Evolutionary conservation across 805 yeast species (phyloP).

Genomic region (Metschnikowia drakensbergensis): DNA sequence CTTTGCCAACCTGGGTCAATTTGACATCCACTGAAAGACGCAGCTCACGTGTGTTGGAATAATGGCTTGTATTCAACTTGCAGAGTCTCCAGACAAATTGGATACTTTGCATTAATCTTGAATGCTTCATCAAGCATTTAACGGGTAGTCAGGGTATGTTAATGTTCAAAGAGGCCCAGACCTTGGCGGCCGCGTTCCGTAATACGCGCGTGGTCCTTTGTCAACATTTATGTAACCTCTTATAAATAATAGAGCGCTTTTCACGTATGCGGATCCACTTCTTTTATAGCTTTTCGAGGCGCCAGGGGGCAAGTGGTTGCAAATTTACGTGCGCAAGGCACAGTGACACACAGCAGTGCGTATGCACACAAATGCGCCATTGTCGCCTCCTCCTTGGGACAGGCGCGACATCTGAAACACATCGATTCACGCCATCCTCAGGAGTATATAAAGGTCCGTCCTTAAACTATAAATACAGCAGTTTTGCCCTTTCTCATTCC

Average conservation of each 20-base stretch:
- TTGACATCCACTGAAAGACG: too few species aligned
- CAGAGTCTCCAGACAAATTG: too few species aligned
- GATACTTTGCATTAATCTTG: too few species aligned
- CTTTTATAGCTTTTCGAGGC: not conserved
- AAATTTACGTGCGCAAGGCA: not conserved
- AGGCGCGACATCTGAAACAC: constrained; percentile 4
- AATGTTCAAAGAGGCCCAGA: too few species aligned
- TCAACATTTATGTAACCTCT: too few species aligned
- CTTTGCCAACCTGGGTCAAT: too few species aligned
- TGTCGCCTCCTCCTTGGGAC: not conserved
- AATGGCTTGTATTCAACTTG: too few species aligned
- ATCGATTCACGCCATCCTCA: not conserved
- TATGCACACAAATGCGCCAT: constrained; percentile 5
- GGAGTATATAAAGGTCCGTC: not conserved
- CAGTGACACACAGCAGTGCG: not conserved
- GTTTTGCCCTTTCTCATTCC: not conserved
- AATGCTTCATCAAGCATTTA: too few species aligned
- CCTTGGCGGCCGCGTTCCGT: too few species aligned
- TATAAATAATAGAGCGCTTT: not conserved
- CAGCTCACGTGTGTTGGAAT: too few species aligned
- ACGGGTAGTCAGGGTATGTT: too few species aligned
- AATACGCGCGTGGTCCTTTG: too few species aligned
- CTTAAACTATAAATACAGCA: not conserved
- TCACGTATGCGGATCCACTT: not conserved
- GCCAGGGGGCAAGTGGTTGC: not conserved